Conservation (phyloP, 495 filamentous ascomycete genomes). For the Penicillium coffeae region DNA sequence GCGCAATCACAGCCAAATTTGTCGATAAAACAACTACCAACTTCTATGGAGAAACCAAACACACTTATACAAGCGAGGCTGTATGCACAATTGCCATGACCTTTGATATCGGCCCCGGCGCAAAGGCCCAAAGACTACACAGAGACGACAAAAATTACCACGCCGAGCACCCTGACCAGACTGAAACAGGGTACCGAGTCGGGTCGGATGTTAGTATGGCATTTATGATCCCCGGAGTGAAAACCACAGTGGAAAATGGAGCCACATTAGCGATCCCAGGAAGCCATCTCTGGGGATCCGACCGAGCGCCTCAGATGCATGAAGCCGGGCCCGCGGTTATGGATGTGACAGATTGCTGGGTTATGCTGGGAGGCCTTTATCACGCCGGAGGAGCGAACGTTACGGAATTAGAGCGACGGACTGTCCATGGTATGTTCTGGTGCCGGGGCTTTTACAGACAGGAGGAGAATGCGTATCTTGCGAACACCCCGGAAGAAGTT, state of each 20-base stretch:
- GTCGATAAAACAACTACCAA: slow-evolving; percentile 20
- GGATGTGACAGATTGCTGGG: slow-evolving; percentile 19
- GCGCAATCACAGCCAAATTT: slow-evolving; percentile 10
- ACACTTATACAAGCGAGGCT: slow-evolving; percentile 16
- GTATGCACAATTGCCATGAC: slow-evolving; percentile 22
- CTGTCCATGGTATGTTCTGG: slow-evolving; percentile 19
- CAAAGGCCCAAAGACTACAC: slow-evolving; percentile 23
- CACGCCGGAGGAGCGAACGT: slow-evolving; percentile 19
- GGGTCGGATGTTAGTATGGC: slow-evolving; percentile 10
- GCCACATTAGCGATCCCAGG: slow-evolving; percentile 20
- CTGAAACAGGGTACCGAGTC: slow-evolving; percentile 16
- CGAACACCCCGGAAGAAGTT: slow-evolving; percentile 13
- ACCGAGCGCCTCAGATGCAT: slow-evolving; percentile 8
- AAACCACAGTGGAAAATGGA: slow-evolving; percentile 29
- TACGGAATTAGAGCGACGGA: slow-evolving; percentile 5
- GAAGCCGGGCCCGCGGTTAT: slow-evolving; percentile 12
- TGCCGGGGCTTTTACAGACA: slow-evolving; percentile 15
- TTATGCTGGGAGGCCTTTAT: slow-evolving; percentile 20
- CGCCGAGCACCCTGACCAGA: slow-evolving; percentile 17
- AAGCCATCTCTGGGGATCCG: slow-evolving; percentile 17
- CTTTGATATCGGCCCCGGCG: slow-evolving; percentile 19
- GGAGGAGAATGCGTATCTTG: slow-evolving; percentile 19
- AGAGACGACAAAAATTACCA: slow-evolving; percentile 32
- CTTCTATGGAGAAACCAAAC: slow-evolving; percentile 15
- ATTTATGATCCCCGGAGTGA: slow-evolving; percentile 32